Evolutionary conservation across 148 eudicot species (phyloP), one percentile per base, ranked within the genome.

Genomic region (Diospyros lotus): DNA sequence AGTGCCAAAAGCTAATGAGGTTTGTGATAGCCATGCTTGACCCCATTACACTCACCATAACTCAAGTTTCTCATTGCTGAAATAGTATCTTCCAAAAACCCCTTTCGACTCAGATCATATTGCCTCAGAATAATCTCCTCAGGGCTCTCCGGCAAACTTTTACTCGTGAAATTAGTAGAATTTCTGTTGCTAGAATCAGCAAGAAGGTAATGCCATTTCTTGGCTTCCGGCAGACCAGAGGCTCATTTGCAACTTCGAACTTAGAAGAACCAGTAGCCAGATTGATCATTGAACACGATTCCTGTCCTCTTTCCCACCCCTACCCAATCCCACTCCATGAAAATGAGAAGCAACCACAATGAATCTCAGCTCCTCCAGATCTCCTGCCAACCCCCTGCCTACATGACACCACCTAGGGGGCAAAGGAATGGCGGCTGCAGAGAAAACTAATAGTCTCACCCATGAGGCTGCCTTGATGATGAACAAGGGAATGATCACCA

Each of bases 311-410:
- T 28, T 28, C 28, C 28, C 28, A 28, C 0, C 28, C 28, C 28
- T 28, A 28, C 28, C 61, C 67, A 42, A 5, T 41, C 28, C 67
- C 41, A 51, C 13, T 58, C 59, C 54, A 7, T 74, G 79, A 48
- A 79, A 50, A 15, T 82, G 79, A 0, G 71, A 76, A 63, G 68
- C 64, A n/a, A 85, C 69, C 58, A 86, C 88, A 1, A 64, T 9
- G 1, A 64, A 74, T 39, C 84, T 85, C 50, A 86, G 69, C 28
- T 83, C 88, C 71, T 93, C 98, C 42, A 80, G 86, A 84, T 83
- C 92, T 1, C 97, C 96, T 28, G 28, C 28, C 28, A 28, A 28
- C 28, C 28, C 28, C 28, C 28, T 28, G 28, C 28, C 28, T 28
- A 28, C 28, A 28, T 28, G 28, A 28, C 28, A 28, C 28, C 28